Base-by-base conservation (phyloP, 2,329 filamentous ascomycete species). In the Xylaria sp. region DNA sequence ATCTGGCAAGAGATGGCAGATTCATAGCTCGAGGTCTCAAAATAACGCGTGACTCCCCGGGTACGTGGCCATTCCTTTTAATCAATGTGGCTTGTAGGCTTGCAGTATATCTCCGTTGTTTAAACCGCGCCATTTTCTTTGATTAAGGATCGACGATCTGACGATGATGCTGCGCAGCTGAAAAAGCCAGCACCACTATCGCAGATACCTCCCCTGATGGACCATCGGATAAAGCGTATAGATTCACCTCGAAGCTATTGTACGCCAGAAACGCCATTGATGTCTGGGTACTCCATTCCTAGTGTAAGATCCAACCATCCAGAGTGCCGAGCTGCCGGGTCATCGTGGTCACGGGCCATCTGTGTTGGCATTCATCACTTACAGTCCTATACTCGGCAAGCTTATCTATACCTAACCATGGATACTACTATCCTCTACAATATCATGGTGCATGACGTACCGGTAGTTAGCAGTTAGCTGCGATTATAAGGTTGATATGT, bases 161-260 rank as follows among this genome's bases (percentile, higher is more conserved):
- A 48, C n/a, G 62, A 68, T 61, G 61, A 53, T 53, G 52, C 28
- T 30, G 25, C 25, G 57, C 39, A 63, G 62, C 66, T 68, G 66
- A 68, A 62, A 57, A 65, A 32, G 41, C 48, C 62, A 34, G 25
- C 52, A 50, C 64, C 36, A 28, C 23, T 20, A 7, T 57, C 57
- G 57, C 56, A 45, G 43, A 58, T 45, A 46, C 62, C 23, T 65
- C 39, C 56, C 56, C 52, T 6, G n/a, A n/a, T 34, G 25, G 13
- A 57, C 10, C 39, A 46, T n/a, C 43, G n/a, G 50, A 13, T 57
- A 45, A 34, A 48, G 6, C 28, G 6, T 36, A 34, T 28, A 52
- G 25, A 30, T 18, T 28, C 10, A 58, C 8, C 30, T 39, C 63
- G n/a, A 18, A 52, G 39, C 20, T 20, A 36, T 39, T 34, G 50